Base-by-base conservation (phyloP, 805 yeast species). In the Wickerhamiella bombiphila region DNA sequence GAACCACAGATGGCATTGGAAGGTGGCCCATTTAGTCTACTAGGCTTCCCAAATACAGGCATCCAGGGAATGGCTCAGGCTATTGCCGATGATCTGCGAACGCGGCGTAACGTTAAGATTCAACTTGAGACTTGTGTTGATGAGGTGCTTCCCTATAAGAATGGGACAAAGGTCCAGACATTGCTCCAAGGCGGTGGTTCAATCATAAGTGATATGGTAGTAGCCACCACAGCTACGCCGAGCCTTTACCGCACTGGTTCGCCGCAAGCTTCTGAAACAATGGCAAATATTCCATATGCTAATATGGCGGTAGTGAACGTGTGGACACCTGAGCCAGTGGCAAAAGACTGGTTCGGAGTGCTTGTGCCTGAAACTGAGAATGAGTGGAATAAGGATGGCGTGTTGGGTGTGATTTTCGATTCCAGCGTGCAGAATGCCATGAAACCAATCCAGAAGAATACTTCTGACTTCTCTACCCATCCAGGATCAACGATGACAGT, bases 361-460 rank as follows among this genome's bases (percentile, higher is more conserved):
- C 65, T 88, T 34, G 79, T 86, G 7, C 98, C 98, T 5, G 63
- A 65, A 42, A 43, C 58, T 3, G 58, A 58, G 32, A 60, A 65
- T 34, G 51, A 51, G 1, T 49, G 54, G 38, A 74, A 76, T 45
- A 64, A 68, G 3, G 74, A 72, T 34, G 63, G 69, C 15, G 58
- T 85, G 13, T 61, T 88, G 22, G 98, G 98, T 2, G 82, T 83
- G 4, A 83, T 91, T 15, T 88, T 78, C 58, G 97, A 88, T 56
- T 81, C 94, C 1, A 83, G 82, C 38, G 71, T 82, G 17, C 91
- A 80, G 50, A 68, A 70, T 46, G 69, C 73, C 36, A 44, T 39
- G 41, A 19, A 34, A 42, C 39, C 35, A 5, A 16, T 30, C 6
- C 22, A 17, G 42, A 11, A 22, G 18, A 18, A 32, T 25, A 30